Conservation (phyloP, 176 grass and related monocot species). For the Oryza officinalis region DNA sequence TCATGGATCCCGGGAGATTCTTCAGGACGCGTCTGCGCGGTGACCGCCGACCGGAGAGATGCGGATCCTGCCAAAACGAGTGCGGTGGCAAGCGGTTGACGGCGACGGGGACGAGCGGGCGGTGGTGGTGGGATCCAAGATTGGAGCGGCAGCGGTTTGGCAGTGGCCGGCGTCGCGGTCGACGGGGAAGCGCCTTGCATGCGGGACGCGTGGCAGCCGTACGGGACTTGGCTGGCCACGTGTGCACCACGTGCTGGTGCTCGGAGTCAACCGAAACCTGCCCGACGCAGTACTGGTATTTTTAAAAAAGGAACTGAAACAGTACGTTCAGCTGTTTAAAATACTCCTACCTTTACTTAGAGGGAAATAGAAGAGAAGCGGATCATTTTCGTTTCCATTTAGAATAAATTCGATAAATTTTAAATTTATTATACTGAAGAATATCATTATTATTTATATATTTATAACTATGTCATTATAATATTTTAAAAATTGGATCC, state of each 20-base stretch:
- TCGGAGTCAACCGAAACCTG: not conserved
- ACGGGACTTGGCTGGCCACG: not conserved
- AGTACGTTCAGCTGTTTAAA: too few species aligned
- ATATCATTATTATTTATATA: too few species aligned
- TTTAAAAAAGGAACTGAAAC: too few species aligned
- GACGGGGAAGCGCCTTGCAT: not conserved
- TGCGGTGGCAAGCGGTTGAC: not conserved
- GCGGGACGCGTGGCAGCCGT: not conserved
- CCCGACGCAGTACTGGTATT: too few species aligned
- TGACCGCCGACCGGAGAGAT: not conserved
- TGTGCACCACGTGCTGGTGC: not conserved
- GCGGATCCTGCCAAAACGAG: not conserved
- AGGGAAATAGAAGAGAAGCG: too few species aligned
- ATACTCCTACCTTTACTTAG: too few species aligned
- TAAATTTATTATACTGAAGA: too few species aligned
- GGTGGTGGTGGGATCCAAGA: not conserved
- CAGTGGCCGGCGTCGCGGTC: not conserved
- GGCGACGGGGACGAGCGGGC: not conserved
- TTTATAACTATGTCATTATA: too few species aligned
- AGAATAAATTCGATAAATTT: too few species aligned
- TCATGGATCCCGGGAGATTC: conserved; percentile 1
- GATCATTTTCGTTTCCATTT: too few species aligned
- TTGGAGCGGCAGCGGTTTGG: not conserved
- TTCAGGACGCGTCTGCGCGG: not conserved
- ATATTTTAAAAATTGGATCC: too few species aligned